Percentiles rank a stretch among this genome's conserved stretches.
These are phyloP conservation scores for Teunomyces panamensis DNA, from an alignment of 805 yeast species.

Conservation along the genomic window DNA sequence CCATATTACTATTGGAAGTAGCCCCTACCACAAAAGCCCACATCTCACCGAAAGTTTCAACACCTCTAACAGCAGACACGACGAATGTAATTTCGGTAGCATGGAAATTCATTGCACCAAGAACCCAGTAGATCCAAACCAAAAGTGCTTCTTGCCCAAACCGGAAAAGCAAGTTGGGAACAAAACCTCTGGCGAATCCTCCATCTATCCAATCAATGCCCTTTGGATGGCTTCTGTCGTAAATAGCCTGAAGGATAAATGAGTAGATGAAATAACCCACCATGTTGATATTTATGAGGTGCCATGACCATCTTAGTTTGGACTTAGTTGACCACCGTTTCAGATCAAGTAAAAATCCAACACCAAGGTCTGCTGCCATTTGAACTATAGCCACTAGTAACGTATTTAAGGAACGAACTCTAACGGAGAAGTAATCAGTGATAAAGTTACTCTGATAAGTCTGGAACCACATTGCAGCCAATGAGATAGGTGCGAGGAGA, in stretches of 20 bases:
- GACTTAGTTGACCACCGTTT: neutral
- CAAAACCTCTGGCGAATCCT: neutral
- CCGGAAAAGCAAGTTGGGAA: neutral
- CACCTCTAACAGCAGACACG: constrained; percentile 1
- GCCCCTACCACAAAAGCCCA: constrained; percentile 3
- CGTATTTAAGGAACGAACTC: constrained; percentile 1
- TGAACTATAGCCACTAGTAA: constrained; percentile 1
- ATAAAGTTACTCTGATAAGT: constrained; percentile 1
- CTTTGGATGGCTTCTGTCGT: neutral
- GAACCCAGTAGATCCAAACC: constrained; percentile 2
- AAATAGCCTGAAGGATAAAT: neutral
- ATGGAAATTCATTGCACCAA: constrained; percentile 3
- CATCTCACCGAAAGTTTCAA: constrained; percentile 2
- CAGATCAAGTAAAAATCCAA: constrained; percentile 1
- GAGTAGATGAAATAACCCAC: constrained; percentile 1
- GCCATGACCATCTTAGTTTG: constrained; percentile 3
- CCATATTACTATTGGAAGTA: constrained; percentile 1
- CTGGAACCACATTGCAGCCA: constrained; percentile 4
- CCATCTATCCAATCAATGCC: neutral
- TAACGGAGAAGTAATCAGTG: neutral
- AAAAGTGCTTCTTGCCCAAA: constrained; percentile 2
- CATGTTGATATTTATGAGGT: constrained; percentile 1
- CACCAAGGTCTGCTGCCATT: constrained; percentile 2
- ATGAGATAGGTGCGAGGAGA: constrained; percentile 1
- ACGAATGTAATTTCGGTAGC: constrained; percentile 2